A percentile compares a stretch with the other conserved stretches of the same genome.
phyloP scores from a whole-genome alignment of 2,329 filamentous ascomycete genomes.

The Scolecobasidium constrictum region DNA sequence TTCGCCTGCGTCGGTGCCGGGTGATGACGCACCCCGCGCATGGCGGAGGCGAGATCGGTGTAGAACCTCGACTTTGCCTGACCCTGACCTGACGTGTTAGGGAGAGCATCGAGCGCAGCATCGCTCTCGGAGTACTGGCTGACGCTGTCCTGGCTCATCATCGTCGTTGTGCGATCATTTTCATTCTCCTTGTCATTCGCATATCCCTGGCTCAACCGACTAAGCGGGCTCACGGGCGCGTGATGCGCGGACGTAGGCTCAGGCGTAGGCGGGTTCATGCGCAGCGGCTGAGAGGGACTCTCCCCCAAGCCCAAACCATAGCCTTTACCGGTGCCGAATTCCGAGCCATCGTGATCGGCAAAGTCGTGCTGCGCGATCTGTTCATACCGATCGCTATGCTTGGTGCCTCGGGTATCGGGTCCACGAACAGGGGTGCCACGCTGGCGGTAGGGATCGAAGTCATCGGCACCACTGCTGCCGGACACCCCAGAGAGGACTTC shows the following conservation, averaged over 20 bases:
- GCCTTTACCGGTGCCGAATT: too few relatives aligned
- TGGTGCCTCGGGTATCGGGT: not conserved
- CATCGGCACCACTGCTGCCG: conserved; percentile 6
- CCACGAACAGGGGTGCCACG: conserved; percentile 5
- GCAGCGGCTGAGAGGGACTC: conserved; percentile 26
- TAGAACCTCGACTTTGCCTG: conserved; percentile 34
- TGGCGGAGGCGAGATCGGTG: conserved; percentile 34
- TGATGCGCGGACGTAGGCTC: conserved; percentile 12
- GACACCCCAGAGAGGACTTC: conserved; percentile 25
- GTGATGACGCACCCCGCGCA: conserved; percentile 22
- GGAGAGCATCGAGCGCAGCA: conserved; percentile 1
- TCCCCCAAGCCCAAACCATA: too few relatives aligned
- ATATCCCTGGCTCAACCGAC: not conserved
- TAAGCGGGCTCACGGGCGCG: not conserved
- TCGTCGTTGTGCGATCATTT: conserved; percentile 21
- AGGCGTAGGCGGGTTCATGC: conserved; percentile 35
- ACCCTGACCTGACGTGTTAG: conserved; percentile 8
- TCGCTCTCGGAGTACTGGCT: conserved; percentile 5
- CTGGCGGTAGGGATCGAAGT: conserved; percentile 13
- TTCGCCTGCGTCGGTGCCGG: conserved; percentile 9
- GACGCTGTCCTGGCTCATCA: conserved; percentile 16
- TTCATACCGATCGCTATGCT: not conserved
- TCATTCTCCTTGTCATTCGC: conserved; percentile 9
- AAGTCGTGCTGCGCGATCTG: not conserved
- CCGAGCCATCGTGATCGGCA: not conserved